These are phyloP conservation scores for Malus hybrid DNA, from an alignment of 331 rosid species.

Conservation along the genomic window DNA sequence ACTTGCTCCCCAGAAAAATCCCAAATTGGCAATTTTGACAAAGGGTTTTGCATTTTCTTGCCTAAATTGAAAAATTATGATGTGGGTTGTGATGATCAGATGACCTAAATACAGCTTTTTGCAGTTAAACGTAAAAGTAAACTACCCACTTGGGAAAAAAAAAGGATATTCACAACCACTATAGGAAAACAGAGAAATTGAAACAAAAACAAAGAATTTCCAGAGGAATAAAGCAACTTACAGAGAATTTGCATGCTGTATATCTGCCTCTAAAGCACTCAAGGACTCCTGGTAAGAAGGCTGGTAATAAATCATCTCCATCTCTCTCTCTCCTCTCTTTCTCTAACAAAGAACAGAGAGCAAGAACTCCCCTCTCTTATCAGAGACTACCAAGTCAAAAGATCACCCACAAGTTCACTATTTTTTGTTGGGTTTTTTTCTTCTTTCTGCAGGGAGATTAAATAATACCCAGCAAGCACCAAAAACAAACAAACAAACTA, in stretches of 20 bases:
- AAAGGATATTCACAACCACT: slow-evolving; percentile 1
- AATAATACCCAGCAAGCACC: neutral
- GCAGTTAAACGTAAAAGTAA: neutral
- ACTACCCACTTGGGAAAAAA: neutral
- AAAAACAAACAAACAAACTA: slow-evolving; percentile 2
- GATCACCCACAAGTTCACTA: neutral
- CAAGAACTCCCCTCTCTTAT: neutral
- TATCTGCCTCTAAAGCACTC: slow-evolving; percentile 77
- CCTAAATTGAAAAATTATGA: neutral
- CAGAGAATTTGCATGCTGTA: slow-evolving; percentile 94
- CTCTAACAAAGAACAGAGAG: slow-evolving; percentile 1
- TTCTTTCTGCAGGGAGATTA: slow-evolving; percentile 1
- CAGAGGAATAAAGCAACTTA: slow-evolving; percentile 46
- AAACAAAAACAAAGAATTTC: slow-evolving; percentile 16
- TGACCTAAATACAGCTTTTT: neutral
- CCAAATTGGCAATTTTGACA: neutral
- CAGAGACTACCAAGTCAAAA: neutral
- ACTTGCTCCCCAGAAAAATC: neutral
- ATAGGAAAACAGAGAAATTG: neutral
- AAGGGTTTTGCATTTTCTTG: neutral
- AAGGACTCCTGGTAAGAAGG: slow-evolving; percentile 70
- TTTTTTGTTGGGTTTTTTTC: neutral
- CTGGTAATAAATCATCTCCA: slow-evolving; percentile 67
- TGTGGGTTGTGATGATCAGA: neutral
- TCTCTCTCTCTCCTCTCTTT: slow-evolving; percentile 12